Percentiles rank a stretch among this genome's conserved stretches.
Evolutionary conservation across 1,139 yeast genomes (phyloP).

Genomic region (Yamadazyma atmosphaerica): DNA sequence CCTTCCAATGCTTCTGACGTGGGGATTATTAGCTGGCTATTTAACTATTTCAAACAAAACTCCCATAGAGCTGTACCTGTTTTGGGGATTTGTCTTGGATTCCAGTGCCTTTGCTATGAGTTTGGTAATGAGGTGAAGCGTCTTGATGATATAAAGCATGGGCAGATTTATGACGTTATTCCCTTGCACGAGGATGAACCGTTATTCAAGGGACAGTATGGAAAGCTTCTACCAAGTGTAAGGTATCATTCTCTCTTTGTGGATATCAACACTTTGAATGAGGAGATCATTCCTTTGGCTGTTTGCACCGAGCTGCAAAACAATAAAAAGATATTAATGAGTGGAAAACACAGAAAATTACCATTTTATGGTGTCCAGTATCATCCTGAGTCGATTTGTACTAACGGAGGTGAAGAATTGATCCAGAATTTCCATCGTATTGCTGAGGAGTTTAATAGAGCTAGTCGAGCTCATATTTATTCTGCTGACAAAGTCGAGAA

Average conservation of each 20-base stretch:
- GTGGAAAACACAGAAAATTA: conserved; percentile 49
- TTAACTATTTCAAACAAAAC: conserved; percentile 23
- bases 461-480: conserved; percentile 12
- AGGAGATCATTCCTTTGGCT: conserved; percentile 56
- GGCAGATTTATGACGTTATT: conserved; percentile 66
- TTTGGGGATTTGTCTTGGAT: conserved; percentile 91
- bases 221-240: conserved; percentile 50
- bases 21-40: conserved; percentile 69
- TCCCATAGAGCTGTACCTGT: conserved; percentile 53
- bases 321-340: conserved; percentile 36
- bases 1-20: conserved; percentile 66
- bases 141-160: conserved; percentile 71
- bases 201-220: conserved; percentile 47
- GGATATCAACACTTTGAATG: conserved; percentile 19
- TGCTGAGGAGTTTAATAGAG: conserved; percentile 43
- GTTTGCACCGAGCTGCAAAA: conserved; percentile 40
- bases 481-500: not conserved
- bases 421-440: conserved; percentile 61
- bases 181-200: conserved; percentile 24
- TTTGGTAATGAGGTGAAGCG: conserved; percentile 59
- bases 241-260: conserved; percentile 88
- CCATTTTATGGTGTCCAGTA: conserved; percentile 96
- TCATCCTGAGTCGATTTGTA: conserved; percentile 95
- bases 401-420: conserved; percentile 60
- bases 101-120: conserved; percentile 76